Evolutionary conservation across 768 basidiomycete species (phyloP).

Genomic region (Epithele typhae): DNA sequence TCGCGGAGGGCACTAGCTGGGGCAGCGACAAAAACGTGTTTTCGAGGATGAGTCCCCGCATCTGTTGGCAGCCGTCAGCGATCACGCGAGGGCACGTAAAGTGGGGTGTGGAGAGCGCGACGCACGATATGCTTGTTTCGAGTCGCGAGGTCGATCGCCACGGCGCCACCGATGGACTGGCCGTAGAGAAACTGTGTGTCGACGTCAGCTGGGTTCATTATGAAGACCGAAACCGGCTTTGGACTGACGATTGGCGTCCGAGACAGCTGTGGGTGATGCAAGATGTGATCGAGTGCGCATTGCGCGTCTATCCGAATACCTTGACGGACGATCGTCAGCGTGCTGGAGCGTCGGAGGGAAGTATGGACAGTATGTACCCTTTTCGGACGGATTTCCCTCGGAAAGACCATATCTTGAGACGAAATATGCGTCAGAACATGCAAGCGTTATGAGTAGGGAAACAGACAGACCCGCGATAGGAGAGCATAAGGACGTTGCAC

Average conservation of each 20-base stretch:
- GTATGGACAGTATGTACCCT: too few relatives aligned
- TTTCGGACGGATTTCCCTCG: conserved; percentile 83
- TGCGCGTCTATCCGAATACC: conserved; percentile 84
- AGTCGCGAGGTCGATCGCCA: conserved; percentile 83
- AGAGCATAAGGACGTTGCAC: conserved; percentile 93
- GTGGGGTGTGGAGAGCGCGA: too few relatives aligned
- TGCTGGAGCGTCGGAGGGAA: too few relatives aligned
- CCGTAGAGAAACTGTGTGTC: conserved; percentile 77
- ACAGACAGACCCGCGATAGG: conserved; percentile 75
- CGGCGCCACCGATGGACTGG: conserved; percentile 90
- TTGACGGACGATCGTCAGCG: conserved; percentile 31
- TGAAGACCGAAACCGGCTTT: not conserved
- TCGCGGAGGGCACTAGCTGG: conserved; percentile 71
- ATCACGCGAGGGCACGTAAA: too few relatives aligned
- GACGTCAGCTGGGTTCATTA: too few relatives aligned
- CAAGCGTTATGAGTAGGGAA: not conserved
- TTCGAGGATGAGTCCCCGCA: conserved; percentile 80
- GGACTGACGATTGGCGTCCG: conserved; percentile 61
- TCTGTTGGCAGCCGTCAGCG: conserved; percentile 38
- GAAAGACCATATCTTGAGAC: conserved; percentile 75
- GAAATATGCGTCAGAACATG: not conserved
- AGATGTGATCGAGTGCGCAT: conserved; percentile 72
- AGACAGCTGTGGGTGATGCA: conserved; percentile 56
- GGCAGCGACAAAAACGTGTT: conserved; percentile 91
- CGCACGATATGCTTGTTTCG: conserved; percentile 65